These are phyloP conservation scores for Fonsecaea multimorphosa DNA, from an alignment of 2,329 filamentous ascomycete genomes.

Conservation along the genomic window DNA sequence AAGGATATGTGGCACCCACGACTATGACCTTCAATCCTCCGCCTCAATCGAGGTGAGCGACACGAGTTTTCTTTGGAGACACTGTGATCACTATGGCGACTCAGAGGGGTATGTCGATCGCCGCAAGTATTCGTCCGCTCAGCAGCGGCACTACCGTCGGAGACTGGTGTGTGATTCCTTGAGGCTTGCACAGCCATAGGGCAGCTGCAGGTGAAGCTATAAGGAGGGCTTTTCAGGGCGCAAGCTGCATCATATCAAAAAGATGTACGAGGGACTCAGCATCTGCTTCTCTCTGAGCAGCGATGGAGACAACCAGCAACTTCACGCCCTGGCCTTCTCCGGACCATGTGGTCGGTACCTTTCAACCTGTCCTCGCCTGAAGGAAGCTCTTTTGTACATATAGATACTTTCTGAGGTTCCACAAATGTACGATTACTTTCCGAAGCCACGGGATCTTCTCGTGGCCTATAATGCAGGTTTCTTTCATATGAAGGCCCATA, in stretches of 20 bases:
- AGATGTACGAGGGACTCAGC: neutral
- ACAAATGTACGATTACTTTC: neutral
- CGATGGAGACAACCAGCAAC: neutral
- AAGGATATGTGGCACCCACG: slow-evolving; percentile 34
- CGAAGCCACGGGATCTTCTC: too few species aligned
- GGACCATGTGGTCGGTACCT: neutral
- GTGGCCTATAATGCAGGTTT: too few species aligned
- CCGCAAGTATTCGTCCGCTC: neutral
- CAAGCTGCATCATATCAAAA: too few species aligned
- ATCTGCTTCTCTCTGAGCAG: neutral
- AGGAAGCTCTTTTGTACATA: neutral
- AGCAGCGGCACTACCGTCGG: neutral
- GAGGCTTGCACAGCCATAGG: neutral
- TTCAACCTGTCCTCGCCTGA: neutral
- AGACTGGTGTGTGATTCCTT: neutral
- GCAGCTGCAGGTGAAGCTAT: neutral
- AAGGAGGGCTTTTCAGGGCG: neutral
- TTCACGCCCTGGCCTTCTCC: neutral
- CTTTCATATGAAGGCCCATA: too few species aligned
- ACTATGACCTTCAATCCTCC: slow-evolving; percentile 31
- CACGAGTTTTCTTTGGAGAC: neutral
- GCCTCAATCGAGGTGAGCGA: slow-evolving; percentile 18
- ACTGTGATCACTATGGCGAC: neutral
- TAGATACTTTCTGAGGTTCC: neutral
- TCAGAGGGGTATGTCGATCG: neutral